phyloP scores from a whole-genome alignment of 2,329 filamentous ascomycete species.

The Alternaria viburni region DNA sequence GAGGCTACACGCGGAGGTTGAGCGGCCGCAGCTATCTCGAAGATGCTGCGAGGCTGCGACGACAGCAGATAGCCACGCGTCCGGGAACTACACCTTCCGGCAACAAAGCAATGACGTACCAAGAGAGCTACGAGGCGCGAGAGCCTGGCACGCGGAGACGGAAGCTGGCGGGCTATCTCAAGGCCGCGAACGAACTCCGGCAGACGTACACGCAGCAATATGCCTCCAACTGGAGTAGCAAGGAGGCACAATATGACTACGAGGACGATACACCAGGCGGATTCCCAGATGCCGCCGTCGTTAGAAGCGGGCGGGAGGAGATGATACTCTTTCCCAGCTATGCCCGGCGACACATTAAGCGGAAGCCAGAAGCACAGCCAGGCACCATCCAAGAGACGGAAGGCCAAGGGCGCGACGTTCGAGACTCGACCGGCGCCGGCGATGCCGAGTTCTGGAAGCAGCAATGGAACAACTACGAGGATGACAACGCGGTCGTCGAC shows the following conservation, averaged over 20 bases:
- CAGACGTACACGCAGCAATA: slow-evolving; percentile 69
- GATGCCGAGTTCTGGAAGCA: slow-evolving; percentile 77
- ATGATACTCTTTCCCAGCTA: slow-evolving; percentile 97
- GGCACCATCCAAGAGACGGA: slow-evolving; percentile 47
- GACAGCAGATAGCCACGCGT: slow-evolving; percentile 39
- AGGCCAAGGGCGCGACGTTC: slow-evolving; percentile 50
- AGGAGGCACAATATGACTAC: slow-evolving; percentile 53
- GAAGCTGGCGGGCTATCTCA: slow-evolving; percentile 76
- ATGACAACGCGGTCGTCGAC: slow-evolving; percentile 85
- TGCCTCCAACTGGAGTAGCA: slow-evolving; percentile 54
- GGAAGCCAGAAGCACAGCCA: slow-evolving; percentile 46
- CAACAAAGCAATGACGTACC: slow-evolving; percentile 37
- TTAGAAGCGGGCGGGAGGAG: slow-evolving; percentile 81
- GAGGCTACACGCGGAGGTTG: slow-evolving; percentile 41
- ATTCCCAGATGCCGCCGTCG: slow-evolving; percentile 85
- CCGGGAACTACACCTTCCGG: slow-evolving; percentile 30
- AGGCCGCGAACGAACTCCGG: slow-evolving; percentile 73
- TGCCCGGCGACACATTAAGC: slow-evolving; percentile 72
- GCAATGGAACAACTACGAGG: slow-evolving; percentile 80
- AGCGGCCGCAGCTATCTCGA: slow-evolving; percentile 35
- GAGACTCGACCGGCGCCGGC: slow-evolving; percentile 56
- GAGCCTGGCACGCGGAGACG: slow-evolving; percentile 75
- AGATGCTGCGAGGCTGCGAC: slow-evolving; percentile 41
- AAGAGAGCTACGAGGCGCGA: slow-evolving; percentile 49
- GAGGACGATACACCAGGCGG: slow-evolving; percentile 68